A percentile compares a stretch with the other conserved stretches of the same genome.
These are phyloP conservation scores for Colletotrichum sp. DNA, from an alignment of 2,329 filamentous ascomycete genomes.

Conservation along the genomic window DNA sequence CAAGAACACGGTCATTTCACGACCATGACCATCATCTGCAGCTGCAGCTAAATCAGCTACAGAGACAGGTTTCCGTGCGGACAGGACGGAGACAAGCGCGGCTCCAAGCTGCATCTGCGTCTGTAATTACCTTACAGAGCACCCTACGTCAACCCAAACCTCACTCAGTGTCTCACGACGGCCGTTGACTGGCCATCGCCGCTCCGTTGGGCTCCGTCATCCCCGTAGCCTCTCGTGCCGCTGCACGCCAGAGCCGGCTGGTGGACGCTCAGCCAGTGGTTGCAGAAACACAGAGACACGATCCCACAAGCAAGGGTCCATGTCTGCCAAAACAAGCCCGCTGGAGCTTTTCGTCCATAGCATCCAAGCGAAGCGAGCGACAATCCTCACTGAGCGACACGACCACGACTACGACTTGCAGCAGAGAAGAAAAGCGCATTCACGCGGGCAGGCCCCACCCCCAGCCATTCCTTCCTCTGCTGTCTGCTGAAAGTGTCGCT, in stretches of 20 bases:
- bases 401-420: neutral
- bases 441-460: neutral
- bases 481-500: neutral
- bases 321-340: slow-evolving; percentile 3
- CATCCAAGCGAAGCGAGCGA: neutral
- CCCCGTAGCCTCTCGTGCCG: neutral
- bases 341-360: neutral
- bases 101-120: neutral
- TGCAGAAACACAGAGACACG: slow-evolving; percentile 10
- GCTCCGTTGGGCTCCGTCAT: neutral
- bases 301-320: slow-evolving; percentile 14
- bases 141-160: neutral
- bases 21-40: neutral
- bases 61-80: neutral
- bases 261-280: slow-evolving; percentile 9
- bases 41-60: neutral
- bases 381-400: neutral
- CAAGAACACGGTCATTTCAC: neutral
- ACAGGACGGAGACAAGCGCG: neutral
- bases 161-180: slow-evolving; percentile 6
- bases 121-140: neutral
- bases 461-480: slow-evolving; percentile 6
- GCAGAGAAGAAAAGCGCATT: neutral
- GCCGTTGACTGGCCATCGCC: slow-evolving; percentile 14
- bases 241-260: neutral